These are phyloP conservation scores for Colletotrichum phormii DNA, from an alignment of 2,329 filamentous ascomycete species.

Conservation along the genomic window DNA sequence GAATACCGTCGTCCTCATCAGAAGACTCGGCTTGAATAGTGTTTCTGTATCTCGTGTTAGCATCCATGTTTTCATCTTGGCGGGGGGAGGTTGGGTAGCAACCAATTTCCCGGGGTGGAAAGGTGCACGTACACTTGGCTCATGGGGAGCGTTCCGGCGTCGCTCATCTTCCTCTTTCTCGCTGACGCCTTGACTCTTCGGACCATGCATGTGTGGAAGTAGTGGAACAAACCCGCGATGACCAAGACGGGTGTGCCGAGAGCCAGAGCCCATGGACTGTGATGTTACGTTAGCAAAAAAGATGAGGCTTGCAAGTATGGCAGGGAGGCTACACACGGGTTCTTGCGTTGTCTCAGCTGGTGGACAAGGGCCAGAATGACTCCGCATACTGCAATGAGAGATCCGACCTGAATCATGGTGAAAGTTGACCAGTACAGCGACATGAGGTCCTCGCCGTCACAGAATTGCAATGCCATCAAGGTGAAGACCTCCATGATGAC, in stretches of 20 bases:
- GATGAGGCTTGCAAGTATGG: not conserved
- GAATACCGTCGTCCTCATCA: constrained; percentile 44
- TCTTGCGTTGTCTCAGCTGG: constrained; percentile 58
- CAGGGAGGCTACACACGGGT: constrained; percentile 56
- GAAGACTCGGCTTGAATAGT: constrained; percentile 46
- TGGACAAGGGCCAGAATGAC: constrained; percentile 66
- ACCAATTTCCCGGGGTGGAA: constrained; percentile 5
- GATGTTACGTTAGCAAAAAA: constrained; percentile 18
- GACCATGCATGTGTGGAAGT: constrained; percentile 55
- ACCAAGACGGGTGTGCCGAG: constrained; percentile 71
- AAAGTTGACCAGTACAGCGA: constrained; percentile 71
- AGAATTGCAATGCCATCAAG: constrained; percentile 67
- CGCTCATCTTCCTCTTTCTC: constrained; percentile 41
- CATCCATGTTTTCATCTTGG: constrained; percentile 33
- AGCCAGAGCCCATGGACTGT: constrained; percentile 67
- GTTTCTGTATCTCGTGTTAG: constrained; percentile 45
- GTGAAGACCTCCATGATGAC: constrained; percentile 67
- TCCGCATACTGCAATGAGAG: constrained; percentile 68
- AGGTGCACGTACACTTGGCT: constrained; percentile 55
- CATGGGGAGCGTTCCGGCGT: constrained; percentile 47
- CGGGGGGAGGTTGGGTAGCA: constrained; percentile 33
- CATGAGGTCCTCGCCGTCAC: constrained; percentile 70
- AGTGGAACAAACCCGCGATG: constrained; percentile 64
- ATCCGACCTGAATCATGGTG: constrained; percentile 70
- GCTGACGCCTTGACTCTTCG: constrained; percentile 48